Conservation (phyloP, 2,329 filamentous ascomycete genomes). For the Fusarium sarcochroum region DNA sequence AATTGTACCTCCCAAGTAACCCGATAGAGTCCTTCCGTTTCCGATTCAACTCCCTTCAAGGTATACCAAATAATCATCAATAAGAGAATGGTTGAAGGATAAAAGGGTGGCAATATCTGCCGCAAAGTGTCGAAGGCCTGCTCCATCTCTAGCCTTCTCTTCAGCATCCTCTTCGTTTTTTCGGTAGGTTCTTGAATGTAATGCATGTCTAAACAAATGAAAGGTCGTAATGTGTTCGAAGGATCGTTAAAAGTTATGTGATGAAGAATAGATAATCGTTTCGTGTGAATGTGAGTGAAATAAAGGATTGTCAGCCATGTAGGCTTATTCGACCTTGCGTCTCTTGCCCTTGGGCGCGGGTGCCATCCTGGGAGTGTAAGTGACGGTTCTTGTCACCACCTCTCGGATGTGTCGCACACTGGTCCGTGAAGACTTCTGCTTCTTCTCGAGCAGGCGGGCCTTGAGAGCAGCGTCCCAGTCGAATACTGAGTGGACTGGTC, state of each 20-base stretch:
- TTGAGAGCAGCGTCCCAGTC: slow-evolving; percentile 84
- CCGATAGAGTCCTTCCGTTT: slow-evolving; percentile 36
- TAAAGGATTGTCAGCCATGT: neutral
- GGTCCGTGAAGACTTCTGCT: slow-evolving; percentile 70
- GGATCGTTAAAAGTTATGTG: slow-evolving; percentile 38
- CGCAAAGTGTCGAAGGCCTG: slow-evolving; percentile 30
- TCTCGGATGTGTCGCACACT: slow-evolving; percentile 82
- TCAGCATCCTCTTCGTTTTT: slow-evolving; percentile 39
- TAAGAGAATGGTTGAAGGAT: slow-evolving; percentile 36
- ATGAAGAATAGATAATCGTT: slow-evolving; percentile 12
- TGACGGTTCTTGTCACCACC: slow-evolving; percentile 94
- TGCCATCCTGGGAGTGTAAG: slow-evolving; percentile 88
- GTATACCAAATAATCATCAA: slow-evolving; percentile 30
- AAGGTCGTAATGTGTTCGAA: slow-evolving; percentile 44
- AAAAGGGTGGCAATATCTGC: slow-evolving; percentile 22
- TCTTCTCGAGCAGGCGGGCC: slow-evolving; percentile 73
- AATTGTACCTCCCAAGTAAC: slow-evolving; percentile 40
- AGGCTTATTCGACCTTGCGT: slow-evolving; percentile 73
- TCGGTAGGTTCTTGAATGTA: slow-evolving; percentile 31
- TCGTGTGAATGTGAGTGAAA: slow-evolving; percentile 8
- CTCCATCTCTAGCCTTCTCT: slow-evolving; percentile 32
- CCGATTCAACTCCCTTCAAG: slow-evolving; percentile 40
- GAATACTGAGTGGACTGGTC: slow-evolving; percentile 76
- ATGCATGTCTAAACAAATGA: slow-evolving; percentile 49
- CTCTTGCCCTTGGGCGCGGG: slow-evolving; percentile 94